phyloP scores from a whole-genome alignment of 352 stramenopile genomes.

The Thraustochytrium striatum region DNA sequence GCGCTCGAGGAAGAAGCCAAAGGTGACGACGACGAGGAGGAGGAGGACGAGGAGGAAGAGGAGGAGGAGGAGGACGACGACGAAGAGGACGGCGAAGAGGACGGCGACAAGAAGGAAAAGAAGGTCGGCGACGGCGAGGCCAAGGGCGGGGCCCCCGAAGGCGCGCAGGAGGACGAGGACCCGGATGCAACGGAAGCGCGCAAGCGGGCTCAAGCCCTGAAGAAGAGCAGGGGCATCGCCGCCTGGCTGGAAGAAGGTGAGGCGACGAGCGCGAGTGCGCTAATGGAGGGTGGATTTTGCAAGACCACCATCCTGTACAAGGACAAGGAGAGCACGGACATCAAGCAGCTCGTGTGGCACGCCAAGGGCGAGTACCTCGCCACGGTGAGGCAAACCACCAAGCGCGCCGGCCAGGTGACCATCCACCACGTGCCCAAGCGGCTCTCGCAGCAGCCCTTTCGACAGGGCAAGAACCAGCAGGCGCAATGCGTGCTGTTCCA shows the following conservation, averaged over 20 bases:
- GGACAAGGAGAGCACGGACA: conserved; percentile 61
- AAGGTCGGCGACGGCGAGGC: neutral
- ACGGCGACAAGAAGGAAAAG: neutral
- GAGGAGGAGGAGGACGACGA: neutral
- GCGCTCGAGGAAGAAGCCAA: conserved; percentile 60
- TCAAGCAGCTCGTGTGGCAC: conserved; percentile 93
- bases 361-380: conserved; percentile 98
- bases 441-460: conserved; percentile 93
- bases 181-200: neutral
- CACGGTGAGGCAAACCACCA: conserved; percentile 55
- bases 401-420: conserved; percentile 75
- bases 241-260: neutral
- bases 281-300: neutral
- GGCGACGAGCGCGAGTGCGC: neutral
- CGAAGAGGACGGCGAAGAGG: neutral
- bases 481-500: conserved; percentile 95
- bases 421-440: conserved; percentile 98
- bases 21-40: neutral
- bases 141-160: neutral
- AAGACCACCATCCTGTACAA: conserved; percentile 26
- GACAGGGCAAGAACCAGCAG: conserved; percentile 77
- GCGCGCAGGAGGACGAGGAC: neutral
- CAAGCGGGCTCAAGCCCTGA: neutral
- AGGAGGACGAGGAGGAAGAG: neutral
- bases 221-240: neutral